Evolutionary conservation across 2,329 filamentous ascomycete species (phyloP), one percentile per base, ranked within the genome.

Genomic region (Cladosporium sp.): DNA sequence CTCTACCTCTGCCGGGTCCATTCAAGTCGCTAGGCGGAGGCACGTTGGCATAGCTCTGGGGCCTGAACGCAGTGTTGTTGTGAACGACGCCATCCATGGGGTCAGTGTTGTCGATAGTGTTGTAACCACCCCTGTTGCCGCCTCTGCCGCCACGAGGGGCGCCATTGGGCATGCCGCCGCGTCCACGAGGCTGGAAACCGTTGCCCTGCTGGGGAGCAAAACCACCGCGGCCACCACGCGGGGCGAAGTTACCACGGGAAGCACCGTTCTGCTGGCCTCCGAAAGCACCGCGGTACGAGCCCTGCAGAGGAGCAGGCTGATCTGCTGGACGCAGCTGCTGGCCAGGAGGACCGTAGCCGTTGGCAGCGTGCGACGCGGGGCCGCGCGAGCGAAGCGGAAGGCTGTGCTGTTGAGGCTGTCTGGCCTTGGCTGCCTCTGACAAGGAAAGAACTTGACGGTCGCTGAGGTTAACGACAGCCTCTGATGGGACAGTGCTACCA

Each of bases 381-480:
- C 72, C 69, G n/a, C 68, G 70, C n/a, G 71, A 69, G 28, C 71
- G 66, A 10, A 75, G 68, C 2, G 74, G 74, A 6, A 69, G 67
- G 65, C 69, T 71, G 7, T 71, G 68, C 59, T 70, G 68, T 54
- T 68, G 54, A 4, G 73, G 73, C 36, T 71, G 71, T 18, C 74
- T 71, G 6, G 70, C 72, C 61, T 71, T 74, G 18, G 70, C 73
- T 6, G 75, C 75, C 60, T 80, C 49, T 74, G 78, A 70, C 80
- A 86, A 85, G 67, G 81, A 89, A 51, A 96, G 83, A 24, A 97
- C 86, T 80, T 99, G 95, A 72, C 87, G 90, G 74, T 93, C 84
- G 1, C 89, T 90, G 65, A 96, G 83, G 79, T 99, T 99, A 38
- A 99, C 85, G 2, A 98, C 93, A 0, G 92, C 91, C n/a, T 91